Evolutionary conservation across 2,329 filamentous ascomycete genomes (phyloP).

Genomic region (Aureobasidium musti): DNA sequence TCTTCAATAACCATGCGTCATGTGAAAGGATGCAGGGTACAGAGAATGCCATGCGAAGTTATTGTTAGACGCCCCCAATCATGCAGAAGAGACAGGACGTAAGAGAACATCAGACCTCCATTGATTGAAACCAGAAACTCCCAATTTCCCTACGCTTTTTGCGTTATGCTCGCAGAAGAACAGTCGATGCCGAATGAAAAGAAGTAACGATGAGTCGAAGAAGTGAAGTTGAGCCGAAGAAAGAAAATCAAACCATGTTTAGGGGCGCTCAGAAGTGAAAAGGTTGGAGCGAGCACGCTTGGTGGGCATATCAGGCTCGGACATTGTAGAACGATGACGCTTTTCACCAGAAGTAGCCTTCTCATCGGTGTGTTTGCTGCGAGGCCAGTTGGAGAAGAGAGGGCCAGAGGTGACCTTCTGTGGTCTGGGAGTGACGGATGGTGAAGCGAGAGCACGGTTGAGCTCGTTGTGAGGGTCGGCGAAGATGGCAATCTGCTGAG

Average conservation of each 20-base stretch:
- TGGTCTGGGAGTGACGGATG: conserved; percentile 29
- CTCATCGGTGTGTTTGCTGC: conserved; percentile 54
- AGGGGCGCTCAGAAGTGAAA: neutral
- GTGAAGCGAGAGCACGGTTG: conserved; percentile 4
- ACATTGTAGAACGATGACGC: neutral
- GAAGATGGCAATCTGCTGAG: conserved; percentile 24
- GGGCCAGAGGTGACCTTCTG: conserved; percentile 46
- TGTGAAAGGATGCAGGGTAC: neutral
- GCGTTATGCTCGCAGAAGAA: conserved; percentile 9
- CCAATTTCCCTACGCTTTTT: neutral
- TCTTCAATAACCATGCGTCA: neutral
- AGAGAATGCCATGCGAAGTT: conserved; percentile 10
- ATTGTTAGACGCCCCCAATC: neutral
- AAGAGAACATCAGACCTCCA: neutral
- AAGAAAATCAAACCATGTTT: neutral
- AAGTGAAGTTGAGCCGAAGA: neutral
- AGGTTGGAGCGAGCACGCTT: conserved; percentile 13
- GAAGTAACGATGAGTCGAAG: neutral
- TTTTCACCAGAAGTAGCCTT: conserved; percentile 15
- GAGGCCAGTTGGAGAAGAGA: conserved; percentile 69
- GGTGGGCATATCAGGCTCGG: conserved; percentile 15
- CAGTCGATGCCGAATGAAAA: neutral
- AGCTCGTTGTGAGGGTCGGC: conserved; percentile 17
- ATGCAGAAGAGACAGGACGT: neutral
- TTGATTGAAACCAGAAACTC: neutral